A percentile compares a stretch with the other conserved stretches of the same genome.
Evolutionary conservation across 1,139 yeast species (phyloP).

Genomic region (Debaryomyces sp.): DNA sequence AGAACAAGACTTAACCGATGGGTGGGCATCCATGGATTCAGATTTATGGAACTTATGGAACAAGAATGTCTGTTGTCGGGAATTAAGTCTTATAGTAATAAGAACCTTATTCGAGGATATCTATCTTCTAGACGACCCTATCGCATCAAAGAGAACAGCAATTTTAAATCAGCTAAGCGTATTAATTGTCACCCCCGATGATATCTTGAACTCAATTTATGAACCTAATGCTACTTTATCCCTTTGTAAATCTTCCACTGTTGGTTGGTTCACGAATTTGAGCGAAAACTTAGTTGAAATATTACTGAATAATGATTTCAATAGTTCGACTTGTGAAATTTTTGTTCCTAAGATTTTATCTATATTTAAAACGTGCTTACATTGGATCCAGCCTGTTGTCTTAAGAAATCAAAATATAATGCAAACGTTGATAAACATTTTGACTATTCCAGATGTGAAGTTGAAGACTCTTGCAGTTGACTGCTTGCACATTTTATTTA

Average conservation of each 20-base stretch:
- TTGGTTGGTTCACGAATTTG: constrained; percentile 92
- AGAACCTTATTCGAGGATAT: constrained; percentile 92
- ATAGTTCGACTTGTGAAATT: constrained; percentile 40
- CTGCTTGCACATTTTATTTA: constrained; percentile 84
- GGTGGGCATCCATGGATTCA: constrained; percentile 92
- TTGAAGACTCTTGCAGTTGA: constrained; percentile 86
- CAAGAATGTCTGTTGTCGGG: constrained; percentile 62
- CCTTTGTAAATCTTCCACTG: constrained; percentile 61
- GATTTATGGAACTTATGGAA: constrained; percentile 79
- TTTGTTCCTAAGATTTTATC: constrained; percentile 73
- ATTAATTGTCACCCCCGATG: constrained; percentile 75
- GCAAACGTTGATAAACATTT: constrained; percentile 61
- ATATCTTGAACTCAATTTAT: constrained; percentile 64
- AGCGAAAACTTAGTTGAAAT: constrained; percentile 61
- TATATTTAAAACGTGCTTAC: constrained; percentile 84
- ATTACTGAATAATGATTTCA: constrained; percentile 34
- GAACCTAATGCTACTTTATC: constrained; percentile 69
- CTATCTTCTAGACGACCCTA: constrained; percentile 88
- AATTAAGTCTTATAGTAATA: constrained; percentile 73
- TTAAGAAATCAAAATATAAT: constrained; percentile 69
- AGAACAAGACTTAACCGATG: constrained; percentile 54
- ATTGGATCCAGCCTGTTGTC: constrained; percentile 85
- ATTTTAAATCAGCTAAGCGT: constrained; percentile 81
- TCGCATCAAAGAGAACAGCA: constrained; percentile 80
- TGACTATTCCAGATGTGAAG: constrained; percentile 61